Base-by-base conservation (phyloP, 2,329 filamentous ascomycete species). In the Dactylellina leptospora region DNA sequence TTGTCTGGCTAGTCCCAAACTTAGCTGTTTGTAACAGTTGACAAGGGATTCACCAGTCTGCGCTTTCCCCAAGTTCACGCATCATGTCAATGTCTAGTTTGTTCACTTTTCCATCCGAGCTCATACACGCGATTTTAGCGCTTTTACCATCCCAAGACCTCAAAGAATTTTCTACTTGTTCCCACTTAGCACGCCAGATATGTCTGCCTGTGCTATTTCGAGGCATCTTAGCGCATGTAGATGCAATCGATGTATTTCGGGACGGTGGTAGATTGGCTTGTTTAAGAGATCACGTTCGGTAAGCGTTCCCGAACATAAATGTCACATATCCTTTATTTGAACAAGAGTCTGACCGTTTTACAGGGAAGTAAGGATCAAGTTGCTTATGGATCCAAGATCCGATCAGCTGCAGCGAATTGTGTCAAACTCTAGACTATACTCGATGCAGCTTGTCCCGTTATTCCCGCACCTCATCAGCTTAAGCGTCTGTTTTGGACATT, bases 141-240 rank as follows among this genome's bases (percentile, higher is more conserved):
- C 36, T 59, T n/a, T n/a, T 47, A 2, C 23, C 38, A 16, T 1
- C 18, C n/a, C 3, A 11, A 6, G 54, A 47, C 22, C 25, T 59
- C 10, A 59, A 33, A 20, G 20, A n/a, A 9, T 45, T 59, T 20
- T 59, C 54, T n/a, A 13, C 16, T 3, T 59, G 40, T 33, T 59
- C 38, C 2, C 30, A 47, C 20, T 27, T 25, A 1, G 22, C 22
- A 9, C 54, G 54, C 13, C 22, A 10, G 5, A 5, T 45, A 16
- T 25, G 8, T 6, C 40, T 47, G 1, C 54, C 54, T 22, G 23
- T 45, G 40, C 54, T 59, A 3, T 47, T 59, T 30, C 40, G 25
- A 3, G 23, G 40, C 1, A n/a, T 59, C 23, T 8, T n/a, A n/a
- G 4, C 44, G 8, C 28, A 23, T 8, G 13, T 18, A 8, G 40